These are phyloP conservation scores for Lodderomyces pseudojiufengensis DNA, from an alignment of 1,139 yeast genomes.

Conservation along the genomic window DNA sequence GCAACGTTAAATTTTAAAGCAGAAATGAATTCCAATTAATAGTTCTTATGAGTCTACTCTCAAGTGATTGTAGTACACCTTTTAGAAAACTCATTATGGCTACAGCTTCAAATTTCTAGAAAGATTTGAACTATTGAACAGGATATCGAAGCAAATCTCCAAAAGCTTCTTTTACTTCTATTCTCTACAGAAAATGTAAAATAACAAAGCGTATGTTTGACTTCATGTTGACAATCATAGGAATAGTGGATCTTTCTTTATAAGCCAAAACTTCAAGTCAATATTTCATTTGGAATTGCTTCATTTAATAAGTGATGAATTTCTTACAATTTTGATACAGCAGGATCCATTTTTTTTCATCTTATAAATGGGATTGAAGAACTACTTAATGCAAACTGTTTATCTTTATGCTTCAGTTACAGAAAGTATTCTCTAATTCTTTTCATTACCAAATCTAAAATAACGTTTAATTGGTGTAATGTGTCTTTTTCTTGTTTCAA, in stretches of 20 bases:
- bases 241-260: slow-evolving; percentile 9
- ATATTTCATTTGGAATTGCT: slow-evolving; percentile 15
- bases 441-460: slow-evolving; percentile 16
- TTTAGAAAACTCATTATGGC: too few relatives aligned
- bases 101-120: too few relatives aligned
- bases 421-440: slow-evolving; percentile 14
- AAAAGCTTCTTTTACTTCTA: too few relatives aligned
- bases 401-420: slow-evolving; percentile 18
- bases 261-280: slow-evolving; percentile 15
- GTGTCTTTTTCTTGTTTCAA: slow-evolving; percentile 18
- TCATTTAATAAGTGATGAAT: slow-evolving; percentile 16
- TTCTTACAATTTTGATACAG: slow-evolving; percentile 17
- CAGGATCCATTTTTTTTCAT: slow-evolving; percentile 18
- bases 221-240: neutral
- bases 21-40: too few relatives aligned
- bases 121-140: too few relatives aligned
- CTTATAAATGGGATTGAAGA: slow-evolving; percentile 16
- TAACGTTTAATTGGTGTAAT: slow-evolving; percentile 18
- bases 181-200: too few relatives aligned
- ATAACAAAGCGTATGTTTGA: too few relatives aligned
- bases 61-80: too few relatives aligned
- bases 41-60: too few relatives aligned
- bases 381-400: slow-evolving; percentile 14
- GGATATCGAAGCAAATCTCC: too few relatives aligned
- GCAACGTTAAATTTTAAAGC: too few relatives aligned